phyloP scores from a whole-genome alignment of 352 stramenopile species.

The Blastocystis hominis region DNA sequence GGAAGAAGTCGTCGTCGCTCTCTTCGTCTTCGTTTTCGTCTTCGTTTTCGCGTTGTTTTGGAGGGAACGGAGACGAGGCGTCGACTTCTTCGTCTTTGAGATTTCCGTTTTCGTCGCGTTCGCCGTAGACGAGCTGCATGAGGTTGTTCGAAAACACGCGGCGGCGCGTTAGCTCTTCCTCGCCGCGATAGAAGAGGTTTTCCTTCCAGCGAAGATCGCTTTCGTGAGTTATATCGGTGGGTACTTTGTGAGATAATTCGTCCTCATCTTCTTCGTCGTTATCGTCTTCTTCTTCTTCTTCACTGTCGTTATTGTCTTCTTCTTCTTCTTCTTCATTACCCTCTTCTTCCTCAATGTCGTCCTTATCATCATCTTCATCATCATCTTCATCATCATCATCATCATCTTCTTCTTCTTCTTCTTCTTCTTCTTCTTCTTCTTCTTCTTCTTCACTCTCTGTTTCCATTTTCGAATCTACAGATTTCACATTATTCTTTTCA shows the following conservation, averaged over 20 bases:
- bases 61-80: background rate
- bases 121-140: constrained; percentile 34
- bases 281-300: background rate
- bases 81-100: background rate
- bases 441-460: background rate
- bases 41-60: background rate
- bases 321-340: constrained; percentile 12
- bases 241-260: too few species aligned
- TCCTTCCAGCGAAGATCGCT: constrained; percentile 34
- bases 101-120: background rate
- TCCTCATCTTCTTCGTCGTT: background rate
- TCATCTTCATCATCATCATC: background rate
- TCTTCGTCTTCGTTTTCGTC: constrained; percentile 59
- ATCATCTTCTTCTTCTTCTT: background rate
- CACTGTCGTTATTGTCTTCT: background rate
- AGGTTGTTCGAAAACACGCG: constrained; percentile 14
- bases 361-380: background rate
- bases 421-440: background rate
- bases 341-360: background rate
- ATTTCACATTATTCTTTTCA: constrained; percentile 15
- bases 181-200: constrained; percentile 29
- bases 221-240: background rate
- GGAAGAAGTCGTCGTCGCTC: constrained; percentile 60
- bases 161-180: background rate
- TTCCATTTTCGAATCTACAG: background rate